Percentiles rank a stretch among this genome's conserved stretches.
These are phyloP conservation scores for Hanseniaspora taiwanica DNA, from an alignment of 805 yeast genomes.

Conservation along the genomic window DNA sequence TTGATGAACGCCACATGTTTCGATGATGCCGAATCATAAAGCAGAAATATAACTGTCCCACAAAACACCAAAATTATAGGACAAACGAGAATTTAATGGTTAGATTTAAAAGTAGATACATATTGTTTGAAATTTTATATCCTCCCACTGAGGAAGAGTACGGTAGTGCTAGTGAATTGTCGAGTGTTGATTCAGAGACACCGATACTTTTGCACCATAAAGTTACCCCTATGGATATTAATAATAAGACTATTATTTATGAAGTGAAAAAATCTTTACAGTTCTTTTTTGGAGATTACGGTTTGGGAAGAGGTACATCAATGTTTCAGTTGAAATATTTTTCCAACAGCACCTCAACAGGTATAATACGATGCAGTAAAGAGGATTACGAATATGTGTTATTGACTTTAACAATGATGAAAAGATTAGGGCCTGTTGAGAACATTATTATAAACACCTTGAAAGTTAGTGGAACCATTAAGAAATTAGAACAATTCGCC, in stretches of 20 bases:
- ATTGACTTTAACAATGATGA: slow-evolving; percentile 51
- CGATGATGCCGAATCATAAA: no score
- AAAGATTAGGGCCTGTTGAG: slow-evolving; percentile 31
- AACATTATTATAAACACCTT: slow-evolving; percentile 44
- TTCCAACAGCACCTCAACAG: slow-evolving; percentile 68
- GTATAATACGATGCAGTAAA: slow-evolving; percentile 67
- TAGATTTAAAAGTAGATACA: slow-evolving; percentile 71
- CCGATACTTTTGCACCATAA: slow-evolving; percentile 35
- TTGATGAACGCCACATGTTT: no score
- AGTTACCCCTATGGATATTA: slow-evolving; percentile 35
- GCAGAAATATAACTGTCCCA: no score
- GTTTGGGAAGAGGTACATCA: slow-evolving; percentile 49
- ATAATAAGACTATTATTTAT: slow-evolving; percentile 35
- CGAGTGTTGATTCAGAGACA: slow-evolving; percentile 3
- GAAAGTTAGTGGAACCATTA: slow-evolving; percentile 77
- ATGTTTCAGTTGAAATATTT: slow-evolving; percentile 63
- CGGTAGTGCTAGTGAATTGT: background rate
- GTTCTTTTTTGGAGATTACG: slow-evolving; percentile 66
- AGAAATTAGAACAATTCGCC: slow-evolving; percentile 64
- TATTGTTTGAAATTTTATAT: slow-evolving; percentile 64
- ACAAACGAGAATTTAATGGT: slow-evolving; percentile 45
- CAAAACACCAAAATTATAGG: no score
- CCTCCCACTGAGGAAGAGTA: slow-evolving; percentile 31
- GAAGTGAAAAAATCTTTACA: slow-evolving; percentile 44
- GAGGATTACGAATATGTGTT: slow-evolving; percentile 48